Evolutionary conservation across 2,329 filamentous ascomycete genomes (phyloP), one percentile per base, ranked within the genome.

Genomic region (Ascochyta koolunga): DNA sequence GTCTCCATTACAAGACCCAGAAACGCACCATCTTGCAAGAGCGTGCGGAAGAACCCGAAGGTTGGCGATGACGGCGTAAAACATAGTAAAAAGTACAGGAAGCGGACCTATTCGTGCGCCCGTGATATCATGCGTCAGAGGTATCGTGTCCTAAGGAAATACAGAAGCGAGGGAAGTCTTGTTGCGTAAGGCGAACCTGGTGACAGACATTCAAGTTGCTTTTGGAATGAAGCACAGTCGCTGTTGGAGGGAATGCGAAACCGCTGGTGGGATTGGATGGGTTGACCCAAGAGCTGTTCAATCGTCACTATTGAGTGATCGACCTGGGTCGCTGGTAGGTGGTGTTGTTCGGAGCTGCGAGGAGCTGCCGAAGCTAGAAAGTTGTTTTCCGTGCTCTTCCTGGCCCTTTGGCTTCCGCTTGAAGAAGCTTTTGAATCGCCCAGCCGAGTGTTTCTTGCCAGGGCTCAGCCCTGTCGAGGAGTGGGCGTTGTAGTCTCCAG

Each of bases 381-480:
- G 61, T 36, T 71, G 68, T 54, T 70, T 73, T 32, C 70, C 69
- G 13, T 68, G 65, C 21, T 73, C 69, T 31, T 63, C 60, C 37
- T 59, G 59, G 24, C 55, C 63, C 38, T 59, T 66, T 1, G 69
- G 67, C 51, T 71, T 74, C 29, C 72, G 60, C 43, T 69, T 73
- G 61, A 74, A 74, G 39, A 74, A 72, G 44, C 56, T 72, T 51
- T 71, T 73, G 24, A 73, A 65, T 50, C 73, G 72, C 6, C 65
- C 71, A 4, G 69, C 65, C 10, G 66, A 66, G 21, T 68, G 69
- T 46, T 57, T 66, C 41, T 61, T 60, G 18, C 65, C 61, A 1
- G 68, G 70, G 39, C 69, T 71, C 22, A 61, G 50, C 7, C 51
- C 57, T 3, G 59, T 64, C 8, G 67, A 64, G 2, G 66, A 19